Evolutionary conservation across 108 stramenopile species (phyloP).

Genomic region (Nitzschia inconspicua): DNA sequence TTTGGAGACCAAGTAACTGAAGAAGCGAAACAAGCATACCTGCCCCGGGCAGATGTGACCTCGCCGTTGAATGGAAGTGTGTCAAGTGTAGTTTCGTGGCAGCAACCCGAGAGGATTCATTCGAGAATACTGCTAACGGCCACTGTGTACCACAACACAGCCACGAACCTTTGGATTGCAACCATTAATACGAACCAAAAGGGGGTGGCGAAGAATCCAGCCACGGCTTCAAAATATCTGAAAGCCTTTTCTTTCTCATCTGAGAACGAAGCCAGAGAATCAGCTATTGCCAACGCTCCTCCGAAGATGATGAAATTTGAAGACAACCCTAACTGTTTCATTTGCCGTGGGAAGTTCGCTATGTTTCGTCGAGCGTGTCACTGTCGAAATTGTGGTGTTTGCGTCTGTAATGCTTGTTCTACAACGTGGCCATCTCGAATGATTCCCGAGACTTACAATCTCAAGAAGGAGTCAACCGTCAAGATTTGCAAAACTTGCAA

Average conservation of each 20-base stretch:
- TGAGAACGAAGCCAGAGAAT: slow-evolving; percentile 80
- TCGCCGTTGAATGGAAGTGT: slow-evolving; percentile 11
- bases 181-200: slow-evolving; percentile 76
- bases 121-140: slow-evolving; percentile 69
- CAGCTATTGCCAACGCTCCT: slow-evolving; percentile 84
- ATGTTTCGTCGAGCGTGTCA: slow-evolving; percentile 68
- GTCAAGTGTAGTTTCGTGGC: slow-evolving; percentile 10
- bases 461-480: slow-evolving; percentile 53
- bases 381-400: slow-evolving; percentile 79
- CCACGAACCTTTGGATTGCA: slow-evolving; percentile 79
- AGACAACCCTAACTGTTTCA: slow-evolving; percentile 52
- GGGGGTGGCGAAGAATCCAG: slow-evolving; percentile 40
- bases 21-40: slow-evolving; percentile 23
- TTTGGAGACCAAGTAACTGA: slow-evolving; percentile 33
- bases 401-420: slow-evolving; percentile 62
- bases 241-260: slow-evolving; percentile 77
- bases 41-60: slow-evolving; percentile 1
- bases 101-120: slow-evolving; percentile 37
- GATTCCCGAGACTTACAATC: slow-evolving; percentile 81
- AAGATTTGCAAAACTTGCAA: slow-evolving; percentile 73
- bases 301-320: slow-evolving; percentile 70
- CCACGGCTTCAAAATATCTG: slow-evolving; percentile 42
- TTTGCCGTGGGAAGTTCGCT: slow-evolving; percentile 65
- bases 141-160: slow-evolving; percentile 78
- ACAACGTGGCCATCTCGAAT: slow-evolving; percentile 55